Base-by-base conservation (phyloP, 805 yeast genomes). In the Ogataea henricii region DNA sequence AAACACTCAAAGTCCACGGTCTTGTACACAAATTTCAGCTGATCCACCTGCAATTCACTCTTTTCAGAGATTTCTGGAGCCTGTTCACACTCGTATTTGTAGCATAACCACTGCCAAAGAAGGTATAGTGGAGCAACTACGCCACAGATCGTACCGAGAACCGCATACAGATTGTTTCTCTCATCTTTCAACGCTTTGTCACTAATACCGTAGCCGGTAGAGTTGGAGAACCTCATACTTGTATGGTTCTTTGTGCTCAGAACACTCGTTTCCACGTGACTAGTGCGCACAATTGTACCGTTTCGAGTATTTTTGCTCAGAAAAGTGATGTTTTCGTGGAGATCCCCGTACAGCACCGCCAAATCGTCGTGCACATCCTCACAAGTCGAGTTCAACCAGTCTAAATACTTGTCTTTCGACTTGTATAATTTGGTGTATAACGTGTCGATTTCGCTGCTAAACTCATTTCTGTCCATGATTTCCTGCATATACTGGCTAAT, bases 31-130 rank as follows among this genome's bases (percentile, higher is more conserved):
- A 39, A 39, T 8, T 37, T 34, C 6, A 56, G 44, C 12, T 46
- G 37, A 36, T 56, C 60, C 16, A 45, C 38, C 29, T 47, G 38
- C 12, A 26, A 40, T 8, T 47, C 29, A 1, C 43, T 27, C 1
- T 47, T 43, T 17, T 34, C 14, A 3, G 54, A 44, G 21, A 40
- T 25, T 5, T 30, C 30, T 4, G 33, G 17, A 1, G 48, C 44
- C 33, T 51, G 53, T 25, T 50, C 40, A 21, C 41, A 42, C 33
- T 57, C 60, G 39, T 55, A 42, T 30, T 27, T 42, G 27, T 43
- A 55, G 12, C 45, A 47, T 6, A 55, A 34, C 56, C 58, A 57
- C 8, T 52, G 43, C 49, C 56, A 48, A 6, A 38, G 17, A 25
- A 57, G 17, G 25, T 48, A 52, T 8, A 48, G 14, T 0, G 49